Percentiles rank a stretch among this genome's conserved stretches.
Conservation (phyloP, 257 asterid genomes). For the Primulina huaijiensis region DNA sequence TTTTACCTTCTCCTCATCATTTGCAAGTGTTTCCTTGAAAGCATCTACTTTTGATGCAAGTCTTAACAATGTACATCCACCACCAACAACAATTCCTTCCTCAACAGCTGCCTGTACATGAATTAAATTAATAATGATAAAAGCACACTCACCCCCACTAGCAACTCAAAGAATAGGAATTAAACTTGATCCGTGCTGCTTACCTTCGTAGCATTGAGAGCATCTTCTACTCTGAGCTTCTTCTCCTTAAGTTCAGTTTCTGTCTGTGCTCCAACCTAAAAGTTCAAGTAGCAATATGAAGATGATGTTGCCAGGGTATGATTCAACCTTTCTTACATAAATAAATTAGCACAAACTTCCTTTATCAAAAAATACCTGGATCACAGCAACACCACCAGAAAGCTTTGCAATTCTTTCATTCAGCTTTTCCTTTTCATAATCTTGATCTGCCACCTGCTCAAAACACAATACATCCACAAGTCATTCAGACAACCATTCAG, state of each 20-base stretch:
- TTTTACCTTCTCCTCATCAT: conserved; percentile 85
- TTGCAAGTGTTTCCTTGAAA: conserved; percentile 68
- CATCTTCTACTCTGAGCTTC: conserved; percentile 98
- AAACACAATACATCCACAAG: conserved; percentile 17
- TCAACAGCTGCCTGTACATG: conserved; percentile 90
- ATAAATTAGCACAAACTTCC: not conserved
- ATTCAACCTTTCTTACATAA: not conserved
- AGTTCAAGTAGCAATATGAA: not conserved
- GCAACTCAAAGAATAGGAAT: not conserved
- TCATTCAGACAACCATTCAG: not conserved
- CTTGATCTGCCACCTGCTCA: conserved; percentile 83
- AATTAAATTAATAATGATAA: not conserved
- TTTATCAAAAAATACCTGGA: conserved; percentile 57
- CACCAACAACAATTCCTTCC: conserved; percentile 99
- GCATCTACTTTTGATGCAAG: conserved; percentile 92
- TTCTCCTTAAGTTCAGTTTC: conserved; percentile 95
- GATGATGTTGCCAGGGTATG: not conserved
- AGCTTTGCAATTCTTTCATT: conserved; percentile 93
- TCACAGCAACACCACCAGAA: conserved; percentile 97
- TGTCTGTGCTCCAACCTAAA: conserved; percentile 97
- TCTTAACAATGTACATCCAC: conserved; percentile 88
- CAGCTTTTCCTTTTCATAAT: conserved; percentile 83
- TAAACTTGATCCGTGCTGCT: not conserved
- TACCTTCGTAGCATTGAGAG: conserved; percentile 97
- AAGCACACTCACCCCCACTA: not conserved